These are phyloP conservation scores for Staphylotrichum longicolle DNA, from an alignment of 495 filamentous ascomycete species.

Conservation along the genomic window DNA sequence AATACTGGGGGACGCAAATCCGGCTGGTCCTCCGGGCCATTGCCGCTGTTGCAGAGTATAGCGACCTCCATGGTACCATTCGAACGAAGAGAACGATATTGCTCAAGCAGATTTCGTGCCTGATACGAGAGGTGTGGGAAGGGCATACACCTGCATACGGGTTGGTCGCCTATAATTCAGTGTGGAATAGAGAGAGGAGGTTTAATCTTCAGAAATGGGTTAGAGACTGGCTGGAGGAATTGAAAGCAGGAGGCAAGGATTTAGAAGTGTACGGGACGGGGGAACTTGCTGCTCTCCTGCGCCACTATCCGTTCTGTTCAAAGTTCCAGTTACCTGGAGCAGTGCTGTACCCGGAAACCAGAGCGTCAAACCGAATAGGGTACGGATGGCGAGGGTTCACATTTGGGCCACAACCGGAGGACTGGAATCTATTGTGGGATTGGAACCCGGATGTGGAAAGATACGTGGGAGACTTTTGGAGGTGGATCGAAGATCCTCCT, in stretches of 20 bases:
- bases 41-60: background rate
- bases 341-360: too few species aligned
- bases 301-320: background rate
- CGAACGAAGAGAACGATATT: background rate
- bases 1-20: too few species aligned
- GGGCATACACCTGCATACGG: too few species aligned
- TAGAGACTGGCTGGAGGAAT: background rate
- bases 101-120: background rate
- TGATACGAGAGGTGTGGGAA: too few species aligned
- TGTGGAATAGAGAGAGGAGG: too few species aligned
- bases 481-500: background rate
- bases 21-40: background rate
- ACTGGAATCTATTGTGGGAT: background rate
- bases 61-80: background rate
- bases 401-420: background rate
- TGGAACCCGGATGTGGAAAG: slow-evolving; percentile 3
- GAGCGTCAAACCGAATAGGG: background rate
- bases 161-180: too few species aligned
- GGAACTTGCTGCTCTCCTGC: background rate
- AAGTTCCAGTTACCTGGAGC: too few species aligned
- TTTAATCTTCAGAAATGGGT: too few species aligned
- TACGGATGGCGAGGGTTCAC: background rate
- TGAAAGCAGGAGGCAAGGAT: background rate
- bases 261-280: background rate
- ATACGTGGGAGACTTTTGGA: background rate